Base-by-base conservation (phyloP, 2,329 filamentous ascomycete genomes). In the Aspergillus neotritici region DNA sequence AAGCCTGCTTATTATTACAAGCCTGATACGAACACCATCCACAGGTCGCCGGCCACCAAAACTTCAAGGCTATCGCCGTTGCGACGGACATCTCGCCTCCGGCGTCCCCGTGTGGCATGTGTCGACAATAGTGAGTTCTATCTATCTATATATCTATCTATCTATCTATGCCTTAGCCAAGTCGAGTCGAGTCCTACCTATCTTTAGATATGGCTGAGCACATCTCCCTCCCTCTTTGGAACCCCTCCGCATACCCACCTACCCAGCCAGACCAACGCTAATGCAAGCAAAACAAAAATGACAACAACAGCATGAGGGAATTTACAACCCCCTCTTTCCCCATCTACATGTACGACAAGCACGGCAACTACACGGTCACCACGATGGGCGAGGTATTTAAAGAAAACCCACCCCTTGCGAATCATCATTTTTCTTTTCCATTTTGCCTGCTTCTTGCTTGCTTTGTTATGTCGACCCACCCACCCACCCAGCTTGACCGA, bases 271-370 rank as follows among this genome's bases (percentile, higher is more conserved):
- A 25, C 9, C 21, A 25, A 25, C 21, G 21, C 21, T 25, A 25
- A 25, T 25, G 21, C 21, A 25, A 6, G 21, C 9, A 8, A 8
- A 25, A 17, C 17, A 17, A 17, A n/a, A n/a, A n/a, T n/a, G n/a
- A n/a, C n/a, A n/a, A n/a, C n/a, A n/a, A 25, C 21, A 69, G 67
- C 41, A 88, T 91, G 52, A 81, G 85, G 37, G 86, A 91, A 68
- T 90, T 90, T 58, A 85, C 80, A 53, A 66, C 75, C 5, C 60
- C 81, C n/a, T 69, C 75, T 5, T 82, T 79, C 46, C 91, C 89
- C 0, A 78, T 98, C 44, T 82, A 95, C 63, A 94, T 97, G 91
- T 94, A 94, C 67, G 89, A 94, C 65, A 84, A 83, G 64, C 78
- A 89, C 50, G 84, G 83, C 2, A 78, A 83, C 48, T 89, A 61